Base-by-base conservation (phyloP, 2,329 filamentous ascomycete genomes). In the Apiospora marii region DNA sequence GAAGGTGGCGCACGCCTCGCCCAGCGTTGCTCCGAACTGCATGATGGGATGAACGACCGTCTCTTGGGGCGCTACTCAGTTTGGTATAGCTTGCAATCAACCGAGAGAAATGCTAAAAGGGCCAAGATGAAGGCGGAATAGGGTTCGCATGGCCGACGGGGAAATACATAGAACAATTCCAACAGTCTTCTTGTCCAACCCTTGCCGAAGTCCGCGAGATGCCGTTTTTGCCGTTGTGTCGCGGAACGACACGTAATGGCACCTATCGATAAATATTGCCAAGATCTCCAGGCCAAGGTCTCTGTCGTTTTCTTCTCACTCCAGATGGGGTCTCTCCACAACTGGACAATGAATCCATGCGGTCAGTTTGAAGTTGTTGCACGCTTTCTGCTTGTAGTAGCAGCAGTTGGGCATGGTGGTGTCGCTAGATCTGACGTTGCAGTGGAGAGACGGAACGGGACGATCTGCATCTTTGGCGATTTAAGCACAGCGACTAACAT, bases 1-100 rank as follows among this genome's bases (percentile, higher is more conserved):
- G 70, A 80, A 80, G 13, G 77, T 75, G 70, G 72, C 73, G 74
- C 78, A 79, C 43, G 78, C 78, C 19, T 76, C 77, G 19, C 76
- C 78, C 48, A 79, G 67, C n/a, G 76, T 72, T 48, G 74, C 72
- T 16, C 78, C 78, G 58, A 79, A 70, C 30, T 72, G 53, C 53
- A 61, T 37, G 53, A 34, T 37, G 53, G 44, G 6, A 30, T 30
- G 27, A 22, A 61, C 22, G 3, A 7, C 53, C 16, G 53, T 34
- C 2, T 61, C 16, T 41, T 22, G 37, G 30, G 53, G 30, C 22
- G 53, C 4, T 61, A 7, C 30, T 37, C 19, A 22, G 27, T 61
- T 61, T 19, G 51, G 51, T 10, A 34, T 19, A 34, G 27, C 27
- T 22, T 27, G 27, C 30, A 34, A 58, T 41, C 37, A 41, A 34